Percentiles rank a stretch among this genome's conserved stretches.
These are phyloP conservation scores for Aspergillus baeticus DNA, from an alignment of 495 filamentous ascomycete genomes.

Conservation along the genomic window DNA sequence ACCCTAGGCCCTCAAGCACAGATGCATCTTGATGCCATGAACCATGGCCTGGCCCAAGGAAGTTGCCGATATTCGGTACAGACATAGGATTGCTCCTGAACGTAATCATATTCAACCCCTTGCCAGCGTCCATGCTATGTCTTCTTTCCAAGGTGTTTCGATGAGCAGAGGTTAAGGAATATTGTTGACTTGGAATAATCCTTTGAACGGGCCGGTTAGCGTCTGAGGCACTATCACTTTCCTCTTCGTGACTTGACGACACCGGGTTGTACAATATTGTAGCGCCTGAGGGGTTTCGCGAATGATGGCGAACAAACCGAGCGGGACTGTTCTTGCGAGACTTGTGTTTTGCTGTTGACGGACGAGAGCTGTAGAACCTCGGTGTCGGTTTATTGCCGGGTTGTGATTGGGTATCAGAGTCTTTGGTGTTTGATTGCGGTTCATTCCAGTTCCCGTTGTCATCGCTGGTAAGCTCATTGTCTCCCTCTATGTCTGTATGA, in stretches of 20 bases:
- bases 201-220: conserved; percentile 17
- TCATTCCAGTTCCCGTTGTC: conserved; percentile 57
- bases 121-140: conserved; percentile 19
- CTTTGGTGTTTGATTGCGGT: conserved; percentile 31
- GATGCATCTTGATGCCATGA: conserved; percentile 46
- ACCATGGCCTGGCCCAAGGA: conserved; percentile 34
- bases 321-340: conserved; percentile 41
- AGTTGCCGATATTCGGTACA: conserved; percentile 46
- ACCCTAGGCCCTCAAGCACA: conserved; percentile 65
- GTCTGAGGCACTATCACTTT: conserved; percentile 36
- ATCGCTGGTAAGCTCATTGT: conserved; percentile 85
- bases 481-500: conserved; percentile 78
- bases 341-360: conserved; percentile 39
- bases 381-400: conserved; percentile 25
- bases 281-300: conserved; percentile 69
- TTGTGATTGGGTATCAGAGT: conserved; percentile 22
- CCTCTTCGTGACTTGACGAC: conserved; percentile 47
- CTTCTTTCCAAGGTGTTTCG: conserved; percentile 28
- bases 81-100: conserved; percentile 52
- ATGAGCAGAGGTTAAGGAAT: conserved; percentile 18
- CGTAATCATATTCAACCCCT: conserved; percentile 48
- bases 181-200: conserved; percentile 25
- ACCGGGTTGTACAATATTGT: conserved; percentile 67
- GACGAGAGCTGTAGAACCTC: conserved; percentile 47
- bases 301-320: conserved; percentile 31